Base-by-base conservation (phyloP, 163 green algal species). In the Chlamydomonas reinhardtii region DNA sequence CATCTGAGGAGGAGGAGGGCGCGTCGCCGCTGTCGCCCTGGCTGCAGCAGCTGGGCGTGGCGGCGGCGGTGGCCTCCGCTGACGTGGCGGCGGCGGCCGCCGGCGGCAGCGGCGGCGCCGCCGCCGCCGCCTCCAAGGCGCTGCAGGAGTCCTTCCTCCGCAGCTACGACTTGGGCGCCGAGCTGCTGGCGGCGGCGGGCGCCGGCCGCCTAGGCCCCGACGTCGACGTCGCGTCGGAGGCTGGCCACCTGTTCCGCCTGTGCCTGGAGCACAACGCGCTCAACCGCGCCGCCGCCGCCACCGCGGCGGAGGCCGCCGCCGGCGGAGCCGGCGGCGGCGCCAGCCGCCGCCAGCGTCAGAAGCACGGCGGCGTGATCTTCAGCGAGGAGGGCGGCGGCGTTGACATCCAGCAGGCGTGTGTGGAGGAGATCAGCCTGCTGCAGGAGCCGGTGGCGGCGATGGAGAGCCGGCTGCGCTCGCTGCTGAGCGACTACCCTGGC, bases 401-500 rank as follows among this genome's bases (percentile, higher is more conserved):
- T 9, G 90, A 92, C 87, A 91, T 93, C 74, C 87, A 93, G 86
- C 59, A 64, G 70, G 73, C 90, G 3, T 93, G 88, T 31, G 62
- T 94, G 20, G 94, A 96, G 86, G 97, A 99, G 92, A 90, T 95
- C 61, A 86, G 90, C 54, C 92, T 99, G 31, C 69, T 98, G 82
- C 88, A 91, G 84, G 89, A 73, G 35, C 96, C 97, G 0, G 70
- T 98, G 37, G 48, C 84, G 14, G 92, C 77, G 2, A 37, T 98
- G 79, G 76, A 83, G 52, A 48, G 34, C 14, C 93, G 94, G n/a
- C 78, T 98, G 72, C 24, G 17, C 14, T 52, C 89, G 70, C 91
- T 99, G 89, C 94, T 99, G 72, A 89, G 91, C 17, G 95, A 99
- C 90, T 99, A 95, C 93, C 98, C 97, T 0, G 97, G 98, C 16